Base-by-base conservation (phyloP, 2,329 filamentous ascomycete genomes). In the Diaporthe amygdali region DNA sequence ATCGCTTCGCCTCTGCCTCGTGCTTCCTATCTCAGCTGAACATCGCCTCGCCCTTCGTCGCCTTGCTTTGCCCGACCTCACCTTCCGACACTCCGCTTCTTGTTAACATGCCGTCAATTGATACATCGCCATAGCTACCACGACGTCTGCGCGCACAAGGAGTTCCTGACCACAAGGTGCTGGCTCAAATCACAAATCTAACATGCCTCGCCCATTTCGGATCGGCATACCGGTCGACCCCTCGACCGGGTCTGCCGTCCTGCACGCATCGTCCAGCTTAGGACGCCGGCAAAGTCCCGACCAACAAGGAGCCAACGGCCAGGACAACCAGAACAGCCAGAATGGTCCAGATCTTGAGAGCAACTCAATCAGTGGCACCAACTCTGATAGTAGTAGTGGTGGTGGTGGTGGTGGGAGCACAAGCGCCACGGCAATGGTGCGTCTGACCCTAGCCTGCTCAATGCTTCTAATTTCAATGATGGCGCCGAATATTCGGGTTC, bases 341-440 rank as follows among this genome's bases (percentile, higher is more conserved):
- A 17, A 27, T 15, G 17, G 15, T 22, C 17, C 25, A 32, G 51
- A 54, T 22, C 47, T 30, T 32, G 47, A 44, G 34, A 47, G 30
- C 22, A 39, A 44, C 20, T 46, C 47, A 22, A 46, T 20, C 14
- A 15, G 22, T 32, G 30, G 14, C 8, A 51, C 17, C 41, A 27
- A 52, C 15, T 15, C 27, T 8, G 15, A 5, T 15, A n/a, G 7
- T 25, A 30, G 14, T 22, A 44, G 17, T n/a, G 37, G 15, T 32
- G 44, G 54, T 27, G 22, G 37, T 8, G 22, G 34, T 22, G 37
- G 52, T 10, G 25, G 39, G 15, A 69, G 25, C 41, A 41, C 66
- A n/a, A 72, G 52, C 37, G 34, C 61, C 15, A 72, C 68, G 22
- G 56, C 68, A 17, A 70, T 72, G 66, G 71, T 72, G n/a, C 34